Conservation (phyloP, 768 basidiomycete genomes). For the Astraeus odoratus region DNA sequence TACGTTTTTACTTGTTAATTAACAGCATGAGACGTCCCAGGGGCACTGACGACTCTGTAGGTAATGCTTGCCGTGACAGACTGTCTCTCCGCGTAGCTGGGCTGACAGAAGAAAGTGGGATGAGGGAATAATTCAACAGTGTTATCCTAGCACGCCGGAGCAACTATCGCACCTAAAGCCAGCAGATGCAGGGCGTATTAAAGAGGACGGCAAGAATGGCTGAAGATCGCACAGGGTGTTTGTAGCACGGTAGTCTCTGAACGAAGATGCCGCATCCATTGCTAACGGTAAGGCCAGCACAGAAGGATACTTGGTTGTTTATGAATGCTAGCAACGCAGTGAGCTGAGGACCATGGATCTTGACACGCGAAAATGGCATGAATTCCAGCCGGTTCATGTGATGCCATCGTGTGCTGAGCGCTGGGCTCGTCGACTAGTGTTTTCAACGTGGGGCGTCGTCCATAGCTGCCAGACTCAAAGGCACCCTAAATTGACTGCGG, state of each 20-base stretch:
- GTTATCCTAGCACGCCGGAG: too few relatives aligned
- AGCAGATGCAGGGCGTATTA: background rate
- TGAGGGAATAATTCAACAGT: too few relatives aligned
- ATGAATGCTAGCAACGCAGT: too few relatives aligned
- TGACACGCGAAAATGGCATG: background rate
- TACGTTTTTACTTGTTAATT: background rate
- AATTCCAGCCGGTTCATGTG: background rate
- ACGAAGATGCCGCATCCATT: background rate
- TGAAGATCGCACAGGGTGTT: background rate
- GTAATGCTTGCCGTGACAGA: background rate
- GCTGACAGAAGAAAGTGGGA: background rate
- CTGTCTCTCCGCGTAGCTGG: background rate
- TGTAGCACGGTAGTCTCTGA: background rate
- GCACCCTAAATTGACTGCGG: too few relatives aligned
- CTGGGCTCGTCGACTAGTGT: too few relatives aligned
- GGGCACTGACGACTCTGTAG: background rate
- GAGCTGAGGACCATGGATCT: too few relatives aligned
- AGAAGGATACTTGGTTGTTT: too few relatives aligned
- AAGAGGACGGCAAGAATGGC: background rate
- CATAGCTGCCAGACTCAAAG: too few relatives aligned
- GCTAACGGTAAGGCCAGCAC: too few relatives aligned
- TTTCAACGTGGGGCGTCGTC: too few relatives aligned
- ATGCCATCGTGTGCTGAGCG: background rate
- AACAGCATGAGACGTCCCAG: background rate
- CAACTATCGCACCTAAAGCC: background rate